These are phyloP conservation scores for Microbotryomycetes sp. DNA, from an alignment of 1,284 basidiomycete genomes.

Conservation along the genomic window DNA sequence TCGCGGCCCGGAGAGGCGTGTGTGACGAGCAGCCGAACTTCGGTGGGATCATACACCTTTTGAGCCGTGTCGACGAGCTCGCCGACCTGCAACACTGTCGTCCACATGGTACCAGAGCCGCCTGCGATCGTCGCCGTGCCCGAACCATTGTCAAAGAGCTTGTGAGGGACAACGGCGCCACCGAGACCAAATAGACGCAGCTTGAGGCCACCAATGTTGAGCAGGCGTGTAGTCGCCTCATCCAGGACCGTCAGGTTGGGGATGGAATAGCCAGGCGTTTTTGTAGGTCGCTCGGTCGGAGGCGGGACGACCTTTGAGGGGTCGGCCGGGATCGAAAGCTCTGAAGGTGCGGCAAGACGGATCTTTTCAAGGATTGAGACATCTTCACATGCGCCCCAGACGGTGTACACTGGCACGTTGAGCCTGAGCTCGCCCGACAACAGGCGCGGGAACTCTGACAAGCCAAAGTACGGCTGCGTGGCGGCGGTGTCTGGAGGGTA, in stretches of 20 bases:
- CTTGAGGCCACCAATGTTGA: constrained; percentile 89
- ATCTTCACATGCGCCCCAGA: constrained; percentile 97
- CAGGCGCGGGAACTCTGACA: constrained; percentile 90
- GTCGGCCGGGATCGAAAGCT: constrained; percentile 25
- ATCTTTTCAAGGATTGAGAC: constrained; percentile 61
- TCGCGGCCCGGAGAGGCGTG: constrained; percentile 90
- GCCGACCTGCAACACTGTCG: constrained; percentile 92
- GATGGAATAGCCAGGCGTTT: constrained; percentile 33
- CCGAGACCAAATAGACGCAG: constrained; percentile 89
- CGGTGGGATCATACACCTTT: constrained; percentile 77
- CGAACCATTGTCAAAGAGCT: constrained; percentile 95
- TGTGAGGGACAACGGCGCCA: constrained; percentile 90
- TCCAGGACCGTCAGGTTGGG: constrained; percentile 86
- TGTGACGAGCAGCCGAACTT: constrained; percentile 87
- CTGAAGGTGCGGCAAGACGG: constrained; percentile 31
- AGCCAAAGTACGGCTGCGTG: constrained; percentile 43
- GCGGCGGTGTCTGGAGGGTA: constrained; percentile 46
- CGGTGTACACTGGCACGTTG: constrained; percentile 86
- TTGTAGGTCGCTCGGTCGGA: constrained; percentile 1
- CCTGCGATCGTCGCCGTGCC: constrained; percentile 93
- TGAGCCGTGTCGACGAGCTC: constrained; percentile 97
- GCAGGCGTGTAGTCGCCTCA: constrained; percentile 81
- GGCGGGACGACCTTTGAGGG: constrained; percentile 2
- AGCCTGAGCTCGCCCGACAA: constrained; percentile 74
- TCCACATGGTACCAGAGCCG: constrained; percentile 98